Percentiles rank a stretch among this genome's conserved stretches.
Conservation (phyloP, 331 rosid genomes). For the Quercus phellos region DNA sequence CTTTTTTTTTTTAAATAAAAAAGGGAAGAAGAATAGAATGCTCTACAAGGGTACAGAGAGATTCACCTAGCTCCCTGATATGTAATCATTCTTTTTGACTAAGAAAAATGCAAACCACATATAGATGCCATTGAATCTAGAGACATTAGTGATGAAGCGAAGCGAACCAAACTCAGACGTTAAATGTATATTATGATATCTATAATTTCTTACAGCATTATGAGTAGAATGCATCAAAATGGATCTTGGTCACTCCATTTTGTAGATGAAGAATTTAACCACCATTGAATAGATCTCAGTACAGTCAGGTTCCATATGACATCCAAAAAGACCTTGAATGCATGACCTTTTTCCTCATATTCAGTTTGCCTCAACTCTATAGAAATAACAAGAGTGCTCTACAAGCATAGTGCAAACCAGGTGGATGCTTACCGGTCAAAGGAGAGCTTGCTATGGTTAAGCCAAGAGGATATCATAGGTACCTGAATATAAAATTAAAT, state of each 20-base stretch:
- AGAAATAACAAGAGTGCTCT: neutral
- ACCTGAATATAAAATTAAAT: constrained; percentile 14
- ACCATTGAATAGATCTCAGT: neutral
- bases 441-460: neutral
- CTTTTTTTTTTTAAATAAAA: too few relatives aligned
- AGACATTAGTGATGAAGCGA: neutral
- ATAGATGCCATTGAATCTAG: neutral
- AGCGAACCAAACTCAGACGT: neutral
- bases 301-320: neutral
- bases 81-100: neutral
- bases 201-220: neutral
- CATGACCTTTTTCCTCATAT: neutral
- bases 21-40: neutral
- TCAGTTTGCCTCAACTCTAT: neutral
- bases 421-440: neutral
- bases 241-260: neutral
- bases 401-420: neutral
- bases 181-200: neutral
- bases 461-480: constrained; percentile 14
- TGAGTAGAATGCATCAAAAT: neutral
- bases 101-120: neutral
- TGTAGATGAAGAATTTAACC: neutral
- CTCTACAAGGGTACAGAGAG: neutral
- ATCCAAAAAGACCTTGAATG: neutral
- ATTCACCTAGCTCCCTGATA: neutral